phyloP scores from a whole-genome alignment of 2,329 filamentous ascomycete species.

The Aureobasidium leucospermi region DNA sequence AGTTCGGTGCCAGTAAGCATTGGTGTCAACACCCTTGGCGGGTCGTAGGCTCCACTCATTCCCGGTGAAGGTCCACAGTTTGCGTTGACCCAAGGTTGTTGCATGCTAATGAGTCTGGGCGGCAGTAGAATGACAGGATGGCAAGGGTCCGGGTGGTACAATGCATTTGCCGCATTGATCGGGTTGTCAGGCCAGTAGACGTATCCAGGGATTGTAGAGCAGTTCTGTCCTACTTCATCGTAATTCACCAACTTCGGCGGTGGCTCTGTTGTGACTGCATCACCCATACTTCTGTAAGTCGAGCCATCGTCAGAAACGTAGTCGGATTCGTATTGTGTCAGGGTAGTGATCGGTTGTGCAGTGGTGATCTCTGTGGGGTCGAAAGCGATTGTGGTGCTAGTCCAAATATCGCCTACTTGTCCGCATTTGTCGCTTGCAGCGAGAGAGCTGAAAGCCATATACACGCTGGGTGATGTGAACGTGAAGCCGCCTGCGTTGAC shows the following conservation, averaged over 20 bases:
- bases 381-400: slow-evolving; percentile 14
- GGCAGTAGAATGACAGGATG: slow-evolving; percentile 11
- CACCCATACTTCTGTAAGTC: not conserved
- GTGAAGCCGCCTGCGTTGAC: slow-evolving; percentile 14
- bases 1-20: not conserved
- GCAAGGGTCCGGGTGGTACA: slow-evolving; percentile 3
- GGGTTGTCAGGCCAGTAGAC: slow-evolving; percentile 16
- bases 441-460: slow-evolving; percentile 14
- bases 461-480: slow-evolving; percentile 16
- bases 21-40: slow-evolving; percentile 8
- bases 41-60: slow-evolving; percentile 11
- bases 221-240: slow-evolving; percentile 12
- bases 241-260: slow-evolving; percentile 4
- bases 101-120: slow-evolving; percentile 3
- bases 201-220: slow-evolving; percentile 6
- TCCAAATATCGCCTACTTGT: slow-evolving; percentile 13
- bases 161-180: slow-evolving; percentile 1
- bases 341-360: slow-evolving; percentile 11
- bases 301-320: not conserved
- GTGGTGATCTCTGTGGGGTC: slow-evolving; percentile 15
- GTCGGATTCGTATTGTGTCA: not conserved
- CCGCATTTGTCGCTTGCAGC: slow-evolving; percentile 14
- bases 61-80: not conserved
- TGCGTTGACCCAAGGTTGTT: not conserved
- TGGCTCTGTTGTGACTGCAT: slow-evolving; percentile 10